A percentile compares a stretch with the other conserved stretches of the same genome.
These are phyloP conservation scores for Acephala macrosclerotiorum DNA, from an alignment of 2,329 filamentous ascomycete species.

Conservation along the genomic window DNA sequence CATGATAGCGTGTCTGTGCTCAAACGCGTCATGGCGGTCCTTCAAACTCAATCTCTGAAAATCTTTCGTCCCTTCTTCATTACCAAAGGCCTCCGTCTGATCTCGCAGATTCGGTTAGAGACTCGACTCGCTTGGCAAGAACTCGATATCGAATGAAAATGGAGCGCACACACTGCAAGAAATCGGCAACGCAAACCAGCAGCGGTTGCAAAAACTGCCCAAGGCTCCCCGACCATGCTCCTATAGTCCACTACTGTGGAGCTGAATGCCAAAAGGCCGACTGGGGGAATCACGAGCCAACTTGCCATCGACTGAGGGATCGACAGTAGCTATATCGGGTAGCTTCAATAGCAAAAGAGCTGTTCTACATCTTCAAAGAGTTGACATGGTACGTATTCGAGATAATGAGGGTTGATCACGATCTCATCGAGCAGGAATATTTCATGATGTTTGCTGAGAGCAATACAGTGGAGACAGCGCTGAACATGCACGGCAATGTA, in stretches of 20 bases:
- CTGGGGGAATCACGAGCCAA: not conserved
- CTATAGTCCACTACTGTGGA: not conserved
- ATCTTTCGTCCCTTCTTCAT: too few relatives aligned
- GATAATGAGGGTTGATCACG: not conserved
- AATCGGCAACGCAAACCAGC: not conserved
- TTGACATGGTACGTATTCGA: not conserved
- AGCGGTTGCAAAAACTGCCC: not conserved
- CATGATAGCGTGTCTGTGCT: too few relatives aligned
- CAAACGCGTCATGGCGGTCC: too few relatives aligned
- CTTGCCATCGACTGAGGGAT: not conserved
- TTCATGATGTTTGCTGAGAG: not conserved
- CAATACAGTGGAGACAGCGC: not conserved
- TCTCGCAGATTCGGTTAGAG: too few relatives aligned
- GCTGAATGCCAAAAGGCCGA: slow-evolving; percentile 2
- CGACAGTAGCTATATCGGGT: not conserved
- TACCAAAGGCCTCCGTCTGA: too few relatives aligned
- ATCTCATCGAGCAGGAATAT: not conserved
- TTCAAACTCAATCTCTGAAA: too few relatives aligned
- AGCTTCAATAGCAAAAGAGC: not conserved
- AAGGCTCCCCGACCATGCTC: not conserved
- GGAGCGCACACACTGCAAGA: too few relatives aligned
- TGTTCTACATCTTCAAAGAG: not conserved
- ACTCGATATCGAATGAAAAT: too few relatives aligned
- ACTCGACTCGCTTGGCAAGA: too few relatives aligned
- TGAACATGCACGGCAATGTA: not conserved